Base-by-base conservation (phyloP, 768 basidiomycete species). In the Dioszegia aurantiaca region DNA sequence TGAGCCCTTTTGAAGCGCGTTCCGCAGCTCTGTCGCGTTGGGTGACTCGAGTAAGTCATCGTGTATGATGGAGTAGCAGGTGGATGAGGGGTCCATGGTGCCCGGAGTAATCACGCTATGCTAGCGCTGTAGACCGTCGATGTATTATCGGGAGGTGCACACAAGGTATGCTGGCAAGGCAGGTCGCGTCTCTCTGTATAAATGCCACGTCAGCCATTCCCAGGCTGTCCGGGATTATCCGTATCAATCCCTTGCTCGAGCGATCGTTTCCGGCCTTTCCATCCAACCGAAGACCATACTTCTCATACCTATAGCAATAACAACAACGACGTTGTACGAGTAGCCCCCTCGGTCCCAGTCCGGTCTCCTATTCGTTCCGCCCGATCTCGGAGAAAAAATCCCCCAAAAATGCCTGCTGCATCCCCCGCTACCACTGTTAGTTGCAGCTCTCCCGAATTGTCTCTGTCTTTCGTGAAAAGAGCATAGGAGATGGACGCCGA, bases 1-100 rank as follows among this genome's bases (percentile, higher is more conserved):
- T 21, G 89, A 86, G 56, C 94, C 93, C 79, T 95, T 97, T 80
- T 99, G 89, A 48, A 97, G 81, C 33, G 85, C 82, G 59, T 85
- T 81, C 62, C 89, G 83, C 46, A 95, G 83, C 65, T 97, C 92
- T 63, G 86, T 82, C 1, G 84, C 83, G n/a, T 88, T 85, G 5
- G 88, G 89, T 19, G 83, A 82, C 55, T 70, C 70, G 60, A 72
- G 36, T 10, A 72, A 61, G 46, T 77, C 75, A 64, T 77, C 75
- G 55, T 77, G 72, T 33, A 77, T 68, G 66, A 77, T 73, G 40
- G 75, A 73, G 60, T 75, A 77, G 69, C 73, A 75, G 31, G 73
- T 72, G 24, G 69, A 41, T 12, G 71, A 70, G 24, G 71, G 61
- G 59, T 73, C 72, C 75, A 77, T 77, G 44, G 4, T 68, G 69